Conservation (phyloP, 441 rosid genomes). For the Euphorbia schlechtendalii region DNA sequence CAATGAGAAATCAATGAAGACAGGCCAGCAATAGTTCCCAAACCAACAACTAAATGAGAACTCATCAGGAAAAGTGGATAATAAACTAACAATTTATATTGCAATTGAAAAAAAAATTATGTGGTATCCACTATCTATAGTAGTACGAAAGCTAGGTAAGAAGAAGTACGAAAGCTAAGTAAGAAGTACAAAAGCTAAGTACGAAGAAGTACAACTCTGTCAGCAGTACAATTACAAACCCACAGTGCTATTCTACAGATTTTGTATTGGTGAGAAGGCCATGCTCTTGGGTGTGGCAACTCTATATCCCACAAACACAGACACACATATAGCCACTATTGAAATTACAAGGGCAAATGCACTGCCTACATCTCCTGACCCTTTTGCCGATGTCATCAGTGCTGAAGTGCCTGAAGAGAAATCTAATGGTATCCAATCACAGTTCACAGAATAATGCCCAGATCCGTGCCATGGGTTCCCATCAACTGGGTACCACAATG, state of each 20-base stretch:
- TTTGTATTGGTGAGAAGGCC: conserved; percentile 40
- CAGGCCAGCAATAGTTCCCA: no score
- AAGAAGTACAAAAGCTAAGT: conserved; percentile 23
- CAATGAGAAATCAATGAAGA: no score
- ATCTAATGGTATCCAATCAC: conserved; percentile 75
- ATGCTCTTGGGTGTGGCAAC: conserved; percentile 25
- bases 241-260: conserved; percentile 28
- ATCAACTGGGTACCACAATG: conserved; percentile 88
- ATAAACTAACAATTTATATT: conserved; percentile 16
- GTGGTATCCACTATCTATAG: conserved; percentile 11
- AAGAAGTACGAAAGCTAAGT: no score
- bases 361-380: conserved; percentile 42
- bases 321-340: conserved; percentile 43
- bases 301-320: conserved; percentile 52
- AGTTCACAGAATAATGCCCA: conserved; percentile 67
- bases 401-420: conserved; percentile 37
- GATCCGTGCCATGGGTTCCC: conserved; percentile 85
- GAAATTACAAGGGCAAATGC: conserved; percentile 64
- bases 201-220: conserved; percentile 29
- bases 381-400: conserved; percentile 25
- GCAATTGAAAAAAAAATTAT: conserved; percentile 18
- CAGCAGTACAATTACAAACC: conserved; percentile 24
- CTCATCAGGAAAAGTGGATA: neutral
- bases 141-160: no score
- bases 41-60: neutral